These are phyloP conservation scores for Sclerotinia spermophila DNA, from an alignment of 2,329 filamentous ascomycete genomes.

Conservation along the genomic window DNA sequence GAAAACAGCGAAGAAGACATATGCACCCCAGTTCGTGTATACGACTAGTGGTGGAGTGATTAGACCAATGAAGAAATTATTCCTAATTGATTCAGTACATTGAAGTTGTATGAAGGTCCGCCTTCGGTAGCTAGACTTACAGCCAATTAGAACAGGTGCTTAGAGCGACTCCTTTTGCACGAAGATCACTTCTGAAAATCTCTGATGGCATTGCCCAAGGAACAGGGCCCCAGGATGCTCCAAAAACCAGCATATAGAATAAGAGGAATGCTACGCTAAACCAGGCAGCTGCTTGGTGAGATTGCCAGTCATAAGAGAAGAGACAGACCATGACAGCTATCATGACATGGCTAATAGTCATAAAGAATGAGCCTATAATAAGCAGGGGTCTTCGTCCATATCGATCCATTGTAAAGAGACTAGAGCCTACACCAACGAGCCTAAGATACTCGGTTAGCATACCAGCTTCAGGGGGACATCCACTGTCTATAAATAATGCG, in stretches of 20 bases:
- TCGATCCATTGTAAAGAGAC: constrained; percentile 47
- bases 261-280: constrained; percentile 52
- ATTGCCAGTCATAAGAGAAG: constrained; percentile 48
- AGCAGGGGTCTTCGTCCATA: constrained; percentile 46
- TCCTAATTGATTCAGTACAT: neutral
- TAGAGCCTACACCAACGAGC: constrained; percentile 44
- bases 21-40: constrained; percentile 53
- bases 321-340: constrained; percentile 53
- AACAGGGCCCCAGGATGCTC: constrained; percentile 23
- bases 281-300: constrained; percentile 52
- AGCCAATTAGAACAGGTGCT: constrained; percentile 62
- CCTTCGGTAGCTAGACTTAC: constrained; percentile 24
- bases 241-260: constrained; percentile 62
- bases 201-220: constrained; percentile 47
- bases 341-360: constrained; percentile 46
- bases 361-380: constrained; percentile 43
- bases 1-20: constrained; percentile 52
- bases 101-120: neutral
- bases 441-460: constrained; percentile 1
- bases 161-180: constrained; percentile 62
- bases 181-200: constrained; percentile 56
- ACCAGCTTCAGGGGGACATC: neutral
- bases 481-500: neutral
- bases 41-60: constrained; percentile 60
- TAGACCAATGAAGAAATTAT: constrained; percentile 41